A percentile compares a stretch with the other conserved stretches of the same genome.
phyloP scores from a whole-genome alignment of 2,329 filamentous ascomycete species.

The Beauveria scarabaeidicola region DNA sequence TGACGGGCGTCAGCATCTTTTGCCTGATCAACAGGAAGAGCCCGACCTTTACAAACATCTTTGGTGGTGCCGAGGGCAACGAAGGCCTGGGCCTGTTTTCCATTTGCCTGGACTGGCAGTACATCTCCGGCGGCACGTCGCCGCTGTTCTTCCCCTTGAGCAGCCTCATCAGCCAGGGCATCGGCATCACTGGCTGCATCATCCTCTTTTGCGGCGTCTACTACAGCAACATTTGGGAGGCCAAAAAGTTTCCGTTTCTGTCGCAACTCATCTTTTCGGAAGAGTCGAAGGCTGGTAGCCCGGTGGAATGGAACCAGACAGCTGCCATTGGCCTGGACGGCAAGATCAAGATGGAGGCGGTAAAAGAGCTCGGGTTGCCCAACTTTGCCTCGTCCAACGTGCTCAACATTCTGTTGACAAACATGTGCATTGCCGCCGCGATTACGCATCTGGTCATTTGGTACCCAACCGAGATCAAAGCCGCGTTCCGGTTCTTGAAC shows the following conservation, averaged over 20 bases:
- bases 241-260: conserved; percentile 16
- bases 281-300: conserved; percentile 26
- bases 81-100: conserved; percentile 31
- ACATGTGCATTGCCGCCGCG: conserved; percentile 38
- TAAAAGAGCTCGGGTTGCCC: conserved; percentile 31
- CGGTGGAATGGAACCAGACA: conserved; percentile 33
- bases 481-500: conserved; percentile 14
- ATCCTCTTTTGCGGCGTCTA: conserved; percentile 27
- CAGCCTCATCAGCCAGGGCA: conserved; percentile 29
- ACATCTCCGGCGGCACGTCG: conserved; percentile 26
- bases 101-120: conserved; percentile 34
- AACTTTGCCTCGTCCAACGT: conserved; percentile 33
- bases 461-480: conserved; percentile 18
- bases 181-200: conserved; percentile 30
- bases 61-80: conserved; percentile 34
- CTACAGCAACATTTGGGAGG: conserved; percentile 15
- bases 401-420: conserved; percentile 32
- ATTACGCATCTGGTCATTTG: conserved; percentile 22
- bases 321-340: conserved; percentile 27
- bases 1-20: conserved; percentile 29
- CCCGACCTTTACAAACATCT: conserved; percentile 38
- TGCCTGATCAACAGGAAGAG: conserved; percentile 36
- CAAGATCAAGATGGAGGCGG: conserved; percentile 19
- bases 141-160: conserved; percentile 31
- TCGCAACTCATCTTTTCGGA: conserved; percentile 30